Base-by-base conservation (phyloP, 192 early-diverging fungal species). In the Dimargaris cristalligena region DNA sequence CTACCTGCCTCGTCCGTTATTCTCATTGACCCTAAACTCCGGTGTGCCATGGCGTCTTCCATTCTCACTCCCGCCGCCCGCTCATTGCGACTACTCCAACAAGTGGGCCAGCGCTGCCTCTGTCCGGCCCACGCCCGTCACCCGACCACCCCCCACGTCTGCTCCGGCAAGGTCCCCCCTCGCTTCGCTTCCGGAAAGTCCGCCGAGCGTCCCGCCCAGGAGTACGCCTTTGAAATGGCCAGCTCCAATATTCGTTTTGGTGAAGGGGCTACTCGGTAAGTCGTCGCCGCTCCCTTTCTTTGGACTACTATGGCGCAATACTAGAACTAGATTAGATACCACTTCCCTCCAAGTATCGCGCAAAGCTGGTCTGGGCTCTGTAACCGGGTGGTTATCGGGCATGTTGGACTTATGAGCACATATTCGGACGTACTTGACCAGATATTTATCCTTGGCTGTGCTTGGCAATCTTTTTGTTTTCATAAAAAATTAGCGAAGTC, bases 171-270 rank as follows among this genome's bases (percentile, higher is more conserved):
- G 64, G 28, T 31, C 4, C 72, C 58, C 23, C 32, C 52, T 28
- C 59, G 68, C 2, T 64, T 51, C 38, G 68, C 68, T 20, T 70
- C 72, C 22, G 60, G 34, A 0, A 38, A 45, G n/a, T 65, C 54
- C 18, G 58, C 64, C 2, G 56, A 44, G 28, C 59, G 65, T 60
- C 55, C 55, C 11, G n/a, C 22, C 34, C 30, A 59, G 62, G 84
- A 86, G 62, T 86, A 86, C 64, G 84, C 84, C 18, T 86, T 82
- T 38, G 84, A 90, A 73, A 90, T 93, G 87, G 88, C 91, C 29
- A 86, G 89, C 25, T 86, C 84, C 54, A 88, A 82, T 34, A 85
- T 93, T 62, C 86, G 91, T 4, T 90, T 89, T 58, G 91, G 91
- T 56, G 70, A 71, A 3, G 88, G 88, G 29, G 88, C 82, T 3